Percentiles rank a stretch among this genome's conserved stretches.
Evolutionary conservation across 768 basidiomycete genomes (phyloP).

Genomic region (Pleurotus giganteus): DNA sequence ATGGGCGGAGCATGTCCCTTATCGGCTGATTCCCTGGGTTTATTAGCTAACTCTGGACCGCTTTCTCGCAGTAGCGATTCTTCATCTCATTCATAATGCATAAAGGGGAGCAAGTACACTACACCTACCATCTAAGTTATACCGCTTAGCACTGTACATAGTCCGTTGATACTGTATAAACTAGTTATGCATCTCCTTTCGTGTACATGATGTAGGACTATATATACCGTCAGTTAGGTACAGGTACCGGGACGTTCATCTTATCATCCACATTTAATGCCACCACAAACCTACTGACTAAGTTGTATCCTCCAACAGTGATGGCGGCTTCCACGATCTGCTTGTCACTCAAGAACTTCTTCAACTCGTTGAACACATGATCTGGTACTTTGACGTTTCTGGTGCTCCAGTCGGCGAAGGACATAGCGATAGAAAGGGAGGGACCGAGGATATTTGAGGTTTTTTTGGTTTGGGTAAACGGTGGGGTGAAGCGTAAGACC

Average conservation of each 20-base stretch:
- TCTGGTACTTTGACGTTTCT: slow-evolving; percentile 21
- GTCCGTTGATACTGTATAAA: too few species aligned
- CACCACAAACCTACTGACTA: slow-evolving; percentile 27
- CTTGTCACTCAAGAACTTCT: slow-evolving; percentile 20
- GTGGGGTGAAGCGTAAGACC: slow-evolving; percentile 22
- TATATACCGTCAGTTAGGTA: slow-evolving; percentile 14
- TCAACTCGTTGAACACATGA: slow-evolving; percentile 20
- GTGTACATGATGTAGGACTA: too few species aligned
- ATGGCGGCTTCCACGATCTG: slow-evolving; percentile 27
- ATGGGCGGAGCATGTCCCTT: slow-evolving; percentile 45
- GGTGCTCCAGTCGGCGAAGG: slow-evolving; percentile 27
- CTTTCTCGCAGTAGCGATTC: too few species aligned
- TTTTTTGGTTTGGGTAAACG: slow-evolving; percentile 13
- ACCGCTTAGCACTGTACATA: too few species aligned
- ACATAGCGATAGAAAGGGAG: slow-evolving; percentile 22
- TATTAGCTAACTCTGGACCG: slow-evolving; percentile 25
- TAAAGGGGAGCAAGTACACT: too few species aligned
- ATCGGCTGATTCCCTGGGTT: slow-evolving; percentile 46
- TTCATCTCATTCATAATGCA: too few species aligned
- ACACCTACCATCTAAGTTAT: too few species aligned
- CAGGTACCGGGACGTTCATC: slow-evolving; percentile 24
- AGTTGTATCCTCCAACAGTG: slow-evolving; percentile 27
- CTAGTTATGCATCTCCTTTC: too few species aligned
- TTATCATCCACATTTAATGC: slow-evolving; percentile 27
- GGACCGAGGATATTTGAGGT: slow-evolving; percentile 18